These are phyloP conservation scores for Barnettozyma californica DNA, from an alignment of 805 yeast genomes.

Conservation along the genomic window DNA sequence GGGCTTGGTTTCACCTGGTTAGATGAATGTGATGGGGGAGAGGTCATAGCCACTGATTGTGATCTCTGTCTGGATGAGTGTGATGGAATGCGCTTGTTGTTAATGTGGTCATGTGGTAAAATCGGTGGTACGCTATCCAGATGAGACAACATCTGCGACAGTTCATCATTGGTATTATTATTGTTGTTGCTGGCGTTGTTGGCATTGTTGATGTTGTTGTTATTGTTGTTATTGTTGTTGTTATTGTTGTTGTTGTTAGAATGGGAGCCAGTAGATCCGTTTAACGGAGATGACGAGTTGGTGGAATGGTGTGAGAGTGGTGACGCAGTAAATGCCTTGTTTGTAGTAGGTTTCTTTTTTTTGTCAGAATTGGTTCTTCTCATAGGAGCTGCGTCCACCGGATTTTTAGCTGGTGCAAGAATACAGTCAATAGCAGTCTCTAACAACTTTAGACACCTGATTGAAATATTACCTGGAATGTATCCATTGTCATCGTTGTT, in stretches of 20 bases:
- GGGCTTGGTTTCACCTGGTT: constrained; percentile 3
- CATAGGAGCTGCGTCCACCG: background rate
- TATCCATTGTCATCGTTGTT: constrained; percentile 24
- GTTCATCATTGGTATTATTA: constrained; percentile 11
- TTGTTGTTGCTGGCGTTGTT: too few species aligned
- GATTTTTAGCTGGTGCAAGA: constrained; percentile 39
- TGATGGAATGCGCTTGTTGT: constrained; percentile 9
- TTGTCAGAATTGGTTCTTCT: constrained; percentile 11
- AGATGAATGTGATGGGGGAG: constrained; percentile 5
- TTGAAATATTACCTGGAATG: constrained; percentile 57
- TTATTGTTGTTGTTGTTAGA: background rate
- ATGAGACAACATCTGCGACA: constrained; percentile 25
- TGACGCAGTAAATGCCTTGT: constrained; percentile 3
- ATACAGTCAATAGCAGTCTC: constrained; percentile 59
- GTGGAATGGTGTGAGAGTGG: constrained; percentile 12
- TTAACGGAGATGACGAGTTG: constrained; percentile 1
- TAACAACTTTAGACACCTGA: constrained; percentile 47
- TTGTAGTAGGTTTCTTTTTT: constrained; percentile 10
- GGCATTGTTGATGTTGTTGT: background rate
- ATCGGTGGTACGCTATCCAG: constrained; percentile 25
- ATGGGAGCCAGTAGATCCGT: background rate
- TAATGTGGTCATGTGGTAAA: constrained; percentile 8
- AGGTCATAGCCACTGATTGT: constrained; percentile 6
- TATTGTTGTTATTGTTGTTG: background rate
- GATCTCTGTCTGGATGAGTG: constrained; percentile 11